Conservation (phyloP, 2,329 filamentous ascomycete genomes). For the Ceratocystis diversiconidia region DNA sequence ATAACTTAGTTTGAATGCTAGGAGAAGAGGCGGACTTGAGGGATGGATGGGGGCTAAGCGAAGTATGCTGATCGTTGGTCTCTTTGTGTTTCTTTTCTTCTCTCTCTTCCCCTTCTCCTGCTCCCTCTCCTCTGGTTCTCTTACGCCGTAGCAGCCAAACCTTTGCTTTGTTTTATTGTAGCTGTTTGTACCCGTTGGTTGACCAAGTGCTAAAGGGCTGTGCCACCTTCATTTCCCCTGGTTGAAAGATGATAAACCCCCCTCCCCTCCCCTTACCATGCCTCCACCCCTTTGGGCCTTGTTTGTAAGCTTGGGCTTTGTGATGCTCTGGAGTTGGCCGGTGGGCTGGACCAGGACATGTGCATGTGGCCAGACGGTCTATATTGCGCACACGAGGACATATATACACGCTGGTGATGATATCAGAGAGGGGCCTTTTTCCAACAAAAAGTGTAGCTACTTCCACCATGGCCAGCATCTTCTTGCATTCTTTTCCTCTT, state of each 20-base stretch:
- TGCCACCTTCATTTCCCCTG: conserved; percentile 7
- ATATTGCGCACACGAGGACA: background rate
- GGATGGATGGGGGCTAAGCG: background rate
- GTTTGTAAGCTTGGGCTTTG: background rate
- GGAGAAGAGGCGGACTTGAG: background rate
- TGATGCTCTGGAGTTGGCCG: background rate
- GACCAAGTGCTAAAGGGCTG: background rate
- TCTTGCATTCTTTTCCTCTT: background rate
- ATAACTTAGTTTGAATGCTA: background rate
- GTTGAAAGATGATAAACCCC: background rate
- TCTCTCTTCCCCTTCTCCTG: background rate
- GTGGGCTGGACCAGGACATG: background rate
- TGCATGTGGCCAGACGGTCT: background rate
- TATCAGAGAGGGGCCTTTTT: background rate
- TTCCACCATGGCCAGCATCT: background rate
- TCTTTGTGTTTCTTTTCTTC: background rate
- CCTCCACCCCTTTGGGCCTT: background rate
- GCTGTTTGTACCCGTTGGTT: background rate
- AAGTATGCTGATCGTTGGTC: background rate
- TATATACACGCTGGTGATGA: background rate
- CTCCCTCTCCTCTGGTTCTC: background rate
- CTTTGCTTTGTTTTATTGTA: background rate
- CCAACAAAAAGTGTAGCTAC: background rate
- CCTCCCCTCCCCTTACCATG: background rate
- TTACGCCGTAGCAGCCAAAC: background rate